Conservation (phyloP, 192 early-diverging fungal genomes). For the Chytriomyces sp. region DNA sequence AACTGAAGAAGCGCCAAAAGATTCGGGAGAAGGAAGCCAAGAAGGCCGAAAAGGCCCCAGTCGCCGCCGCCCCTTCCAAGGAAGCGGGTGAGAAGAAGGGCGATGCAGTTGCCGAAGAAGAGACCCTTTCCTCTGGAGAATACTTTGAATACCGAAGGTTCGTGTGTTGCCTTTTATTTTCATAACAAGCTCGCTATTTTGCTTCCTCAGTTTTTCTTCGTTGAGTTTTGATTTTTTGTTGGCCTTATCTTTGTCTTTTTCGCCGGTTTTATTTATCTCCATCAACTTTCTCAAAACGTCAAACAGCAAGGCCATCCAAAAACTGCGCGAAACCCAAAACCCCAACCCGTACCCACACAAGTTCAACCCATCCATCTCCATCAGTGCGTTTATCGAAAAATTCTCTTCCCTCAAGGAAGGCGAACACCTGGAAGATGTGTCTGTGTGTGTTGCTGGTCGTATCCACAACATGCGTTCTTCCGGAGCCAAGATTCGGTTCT, state of each 20-base stretch:
- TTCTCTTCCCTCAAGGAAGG: conserved; percentile 72
- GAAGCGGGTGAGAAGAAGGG: conserved; percentile 62
- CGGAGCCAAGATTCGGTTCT: conserved; percentile 91
- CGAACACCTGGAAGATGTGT: conserved; percentile 68
- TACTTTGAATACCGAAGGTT: conserved; percentile 94
- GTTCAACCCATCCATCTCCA: conserved; percentile 86
- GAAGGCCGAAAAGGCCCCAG: conserved; percentile 61
- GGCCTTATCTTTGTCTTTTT: too few species aligned
- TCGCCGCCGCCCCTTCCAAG: conserved; percentile 38
- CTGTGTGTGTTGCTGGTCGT: conserved; percentile 85
- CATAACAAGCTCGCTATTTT: too few species aligned
- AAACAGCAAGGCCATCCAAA: conserved; percentile 67
- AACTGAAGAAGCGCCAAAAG: conserved; percentile 91
- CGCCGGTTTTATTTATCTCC: too few species aligned
- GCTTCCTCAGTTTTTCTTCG: too few species aligned
- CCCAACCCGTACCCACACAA: conserved; percentile 99
- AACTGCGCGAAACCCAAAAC: conserved; percentile 78
- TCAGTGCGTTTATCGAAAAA: conserved; percentile 88
- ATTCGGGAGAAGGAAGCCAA: conserved; percentile 86
- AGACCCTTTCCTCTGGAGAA: conserved; percentile 80
- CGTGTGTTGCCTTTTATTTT: too few species aligned
- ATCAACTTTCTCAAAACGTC: too few species aligned
- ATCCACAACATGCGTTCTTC: conserved; percentile 95
- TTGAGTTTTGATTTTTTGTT: too few species aligned
- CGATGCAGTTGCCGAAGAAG: conserved; percentile 66